Conservation (phyloP, 768 basidiomycete genomes). For the Lepiota brunneoincarnata region DNA sequence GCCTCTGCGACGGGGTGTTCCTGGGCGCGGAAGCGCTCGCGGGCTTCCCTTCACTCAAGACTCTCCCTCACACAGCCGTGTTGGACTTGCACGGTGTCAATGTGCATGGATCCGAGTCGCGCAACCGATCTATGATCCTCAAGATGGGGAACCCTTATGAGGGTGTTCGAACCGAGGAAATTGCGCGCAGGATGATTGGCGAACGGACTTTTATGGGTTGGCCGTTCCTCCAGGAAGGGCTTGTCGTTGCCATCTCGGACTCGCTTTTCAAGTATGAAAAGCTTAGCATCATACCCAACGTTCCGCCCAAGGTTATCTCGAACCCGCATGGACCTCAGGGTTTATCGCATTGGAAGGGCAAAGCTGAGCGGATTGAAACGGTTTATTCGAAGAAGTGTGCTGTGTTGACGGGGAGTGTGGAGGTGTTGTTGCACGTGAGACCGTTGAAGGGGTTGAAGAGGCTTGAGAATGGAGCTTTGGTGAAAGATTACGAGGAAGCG, state of each 20-base stretch:
- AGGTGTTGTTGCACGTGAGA: constrained; percentile 82
- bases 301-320: constrained; percentile 52
- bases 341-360: constrained; percentile 73
- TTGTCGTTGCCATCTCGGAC: constrained; percentile 86
- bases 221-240: constrained; percentile 94
- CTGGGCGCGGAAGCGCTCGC: constrained; percentile 85
- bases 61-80: constrained; percentile 72
- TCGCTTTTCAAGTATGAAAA: constrained; percentile 84
- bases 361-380: constrained; percentile 79
- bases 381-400: constrained; percentile 88
- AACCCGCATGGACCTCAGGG: constrained; percentile 74
- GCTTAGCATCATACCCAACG: constrained; percentile 49
- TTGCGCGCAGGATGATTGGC: constrained; percentile 76
- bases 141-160: constrained; percentile 79
- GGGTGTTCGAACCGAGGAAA: constrained; percentile 59
- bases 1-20: constrained; percentile 84
- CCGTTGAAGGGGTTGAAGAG: constrained; percentile 94
- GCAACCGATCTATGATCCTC: constrained; percentile 93
- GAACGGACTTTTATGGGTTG: constrained; percentile 79
- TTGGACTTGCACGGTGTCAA: constrained; percentile 90
- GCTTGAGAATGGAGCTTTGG: constrained; percentile 83
- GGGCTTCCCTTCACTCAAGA: constrained; percentile 95
- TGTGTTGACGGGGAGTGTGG: constrained; percentile 78
- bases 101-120: constrained; percentile 86
- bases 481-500: constrained; percentile 88